Conservation (phyloP, 805 yeast species). For the Ogataea naganishii region DNA sequence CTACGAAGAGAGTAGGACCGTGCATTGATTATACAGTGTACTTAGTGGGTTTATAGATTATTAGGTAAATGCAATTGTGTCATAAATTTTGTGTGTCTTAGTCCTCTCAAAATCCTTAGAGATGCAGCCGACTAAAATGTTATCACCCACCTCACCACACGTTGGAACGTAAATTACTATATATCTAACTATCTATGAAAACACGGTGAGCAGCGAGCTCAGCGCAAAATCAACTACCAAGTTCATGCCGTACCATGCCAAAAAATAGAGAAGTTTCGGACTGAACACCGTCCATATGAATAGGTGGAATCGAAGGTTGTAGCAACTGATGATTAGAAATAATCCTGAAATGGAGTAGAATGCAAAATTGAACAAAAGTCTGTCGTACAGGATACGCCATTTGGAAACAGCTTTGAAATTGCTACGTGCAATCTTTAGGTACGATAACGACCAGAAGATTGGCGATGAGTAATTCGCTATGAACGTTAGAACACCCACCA, state of each 20-base stretch:
- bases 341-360: constrained; percentile 56
- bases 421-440: constrained; percentile 15
- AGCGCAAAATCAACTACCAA: constrained; percentile 29
- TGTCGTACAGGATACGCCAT: constrained; percentile 26
- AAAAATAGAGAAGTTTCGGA: constrained; percentile 78
- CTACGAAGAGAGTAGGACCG: too few relatives aligned
- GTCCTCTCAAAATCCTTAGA: too few relatives aligned
- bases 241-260: constrained; percentile 60
- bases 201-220: too few relatives aligned
- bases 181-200: too few relatives aligned
- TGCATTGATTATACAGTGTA: too few relatives aligned
- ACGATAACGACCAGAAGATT: constrained; percentile 64
- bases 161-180: too few relatives aligned
- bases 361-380: constrained; percentile 29
- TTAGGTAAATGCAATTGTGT: too few relatives aligned
- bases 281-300: constrained; percentile 98
- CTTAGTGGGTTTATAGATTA: too few relatives aligned
- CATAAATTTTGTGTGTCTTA: too few relatives aligned
- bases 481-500: constrained; percentile 74
- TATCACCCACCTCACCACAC: too few relatives aligned
- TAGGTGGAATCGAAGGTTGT: constrained; percentile 68
- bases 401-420: constrained; percentile 15
- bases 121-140: too few relatives aligned
- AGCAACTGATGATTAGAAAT: constrained; percentile 61
- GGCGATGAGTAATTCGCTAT: constrained; percentile 82